Percentiles rank a stretch among this genome's conserved stretches.
Conservation (phyloP, 225 moss, liverwort and hornwort species). For the Physcomitrellopsis africana region DNA sequence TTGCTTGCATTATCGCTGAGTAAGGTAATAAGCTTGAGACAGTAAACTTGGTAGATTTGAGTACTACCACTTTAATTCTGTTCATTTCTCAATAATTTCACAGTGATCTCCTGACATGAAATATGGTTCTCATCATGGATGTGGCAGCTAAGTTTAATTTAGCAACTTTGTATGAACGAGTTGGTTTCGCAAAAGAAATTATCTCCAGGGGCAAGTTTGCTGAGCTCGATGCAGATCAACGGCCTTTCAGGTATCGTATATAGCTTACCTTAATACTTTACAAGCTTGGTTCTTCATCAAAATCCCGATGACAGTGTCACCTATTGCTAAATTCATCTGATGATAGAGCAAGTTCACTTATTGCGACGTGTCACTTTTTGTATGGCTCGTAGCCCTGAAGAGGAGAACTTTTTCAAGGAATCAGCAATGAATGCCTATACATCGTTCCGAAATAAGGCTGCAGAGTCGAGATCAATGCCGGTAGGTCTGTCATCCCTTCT, state of each 20-base stretch:
- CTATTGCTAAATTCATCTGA: constrained; percentile 2
- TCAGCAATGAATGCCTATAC: constrained; percentile 80
- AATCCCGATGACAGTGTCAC: not conserved
- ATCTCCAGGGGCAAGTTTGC: constrained; percentile 93
- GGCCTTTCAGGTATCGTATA: constrained; percentile 70
- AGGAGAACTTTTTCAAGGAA: constrained; percentile 76
- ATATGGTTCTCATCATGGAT: not conserved
- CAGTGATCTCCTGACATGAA: constrained; percentile 3
- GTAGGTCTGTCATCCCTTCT: constrained; percentile 42
- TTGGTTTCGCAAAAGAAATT: constrained; percentile 89
- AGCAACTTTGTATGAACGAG: constrained; percentile 85
- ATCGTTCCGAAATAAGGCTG: constrained; percentile 93
- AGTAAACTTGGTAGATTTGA: not conserved
- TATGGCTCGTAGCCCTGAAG: constrained; percentile 66
- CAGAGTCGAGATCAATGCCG: constrained; percentile 84
- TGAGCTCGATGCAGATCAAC: constrained; percentile 96
- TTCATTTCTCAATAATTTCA: not conserved
- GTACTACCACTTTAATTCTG: not conserved
- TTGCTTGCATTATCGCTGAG: constrained; percentile 11
- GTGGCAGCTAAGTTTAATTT: constrained; percentile 89
- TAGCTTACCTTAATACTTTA: not conserved
- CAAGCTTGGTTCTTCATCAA: constrained; percentile 17
- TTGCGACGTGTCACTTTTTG: constrained; percentile 15
- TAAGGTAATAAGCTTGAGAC: not conserved
- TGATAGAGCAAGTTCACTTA: constrained; percentile 16